These are phyloP conservation scores for Closterium sp. DNA, from an alignment of 139 green algal genomes.

Conservation along the genomic window DNA sequence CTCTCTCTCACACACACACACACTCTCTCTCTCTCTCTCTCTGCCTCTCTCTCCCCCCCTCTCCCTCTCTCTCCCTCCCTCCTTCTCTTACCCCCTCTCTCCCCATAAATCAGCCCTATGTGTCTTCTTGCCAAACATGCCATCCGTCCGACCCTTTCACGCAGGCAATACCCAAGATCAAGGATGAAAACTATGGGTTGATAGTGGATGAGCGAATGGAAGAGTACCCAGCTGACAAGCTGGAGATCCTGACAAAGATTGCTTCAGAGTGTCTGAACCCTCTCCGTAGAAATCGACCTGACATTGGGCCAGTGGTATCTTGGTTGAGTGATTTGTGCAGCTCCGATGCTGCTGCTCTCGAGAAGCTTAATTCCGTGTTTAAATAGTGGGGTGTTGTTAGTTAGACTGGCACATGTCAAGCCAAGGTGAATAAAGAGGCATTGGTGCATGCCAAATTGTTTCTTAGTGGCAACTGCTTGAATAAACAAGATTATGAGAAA, in stretches of 20 bases:
- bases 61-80: too few relatives aligned
- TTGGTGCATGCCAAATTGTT: too few relatives aligned
- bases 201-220: not conserved
- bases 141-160: not conserved
- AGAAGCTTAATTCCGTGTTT: not conserved
- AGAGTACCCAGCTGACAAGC: not conserved
- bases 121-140: not conserved
- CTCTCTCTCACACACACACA: too few relatives aligned
- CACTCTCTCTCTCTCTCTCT: too few relatives aligned
- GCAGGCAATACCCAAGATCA: not conserved
- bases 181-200: not conserved
- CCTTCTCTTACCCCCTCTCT: too few relatives aligned
- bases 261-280: not conserved
- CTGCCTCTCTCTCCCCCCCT: too few relatives aligned
- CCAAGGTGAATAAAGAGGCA: not conserved
- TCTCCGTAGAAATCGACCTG: not conserved
- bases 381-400: not conserved
- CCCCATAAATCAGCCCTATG: not conserved
- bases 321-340: not conserved
- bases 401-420: too few relatives aligned
- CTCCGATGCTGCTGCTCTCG: not conserved
- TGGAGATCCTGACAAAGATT: not conserved
- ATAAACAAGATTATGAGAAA: too few relatives aligned
- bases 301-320: not conserved
- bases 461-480: too few relatives aligned